These are phyloP conservation scores for Wickerhamiella alocasiicola DNA, from an alignment of 805 yeast genomes.

Conservation along the genomic window DNA sequence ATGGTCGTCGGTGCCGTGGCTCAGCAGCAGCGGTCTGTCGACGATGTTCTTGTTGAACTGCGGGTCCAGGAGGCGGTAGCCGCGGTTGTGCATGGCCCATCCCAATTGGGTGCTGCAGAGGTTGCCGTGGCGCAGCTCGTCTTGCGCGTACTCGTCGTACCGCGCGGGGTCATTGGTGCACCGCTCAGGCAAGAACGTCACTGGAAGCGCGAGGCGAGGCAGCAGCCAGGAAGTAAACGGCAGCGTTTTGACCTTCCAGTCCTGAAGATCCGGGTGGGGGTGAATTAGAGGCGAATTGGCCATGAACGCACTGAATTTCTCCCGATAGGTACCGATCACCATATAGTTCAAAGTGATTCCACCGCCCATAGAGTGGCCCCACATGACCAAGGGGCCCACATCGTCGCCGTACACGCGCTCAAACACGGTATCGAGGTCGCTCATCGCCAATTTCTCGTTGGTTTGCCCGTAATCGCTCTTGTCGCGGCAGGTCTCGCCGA, in stretches of 20 bases:
- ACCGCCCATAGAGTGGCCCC: conserved; percentile 33
- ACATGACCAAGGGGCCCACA: conserved; percentile 23
- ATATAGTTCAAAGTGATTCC: conserved; percentile 29
- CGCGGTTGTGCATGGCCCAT: conserved; percentile 28
- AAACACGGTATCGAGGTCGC: conserved; percentile 27
- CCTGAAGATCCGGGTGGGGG: conserved; percentile 12
- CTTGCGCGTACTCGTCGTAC: conserved; percentile 19
- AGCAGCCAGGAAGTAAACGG: conserved; percentile 21
- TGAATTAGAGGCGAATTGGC: conserved; percentile 27
- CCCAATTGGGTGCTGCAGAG: conserved; percentile 25
- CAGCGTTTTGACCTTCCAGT: conserved; percentile 19
- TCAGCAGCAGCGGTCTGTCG: conserved; percentile 27
- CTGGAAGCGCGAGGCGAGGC: conserved; percentile 23
- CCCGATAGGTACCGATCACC: conserved; percentile 26
- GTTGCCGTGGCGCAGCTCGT: conserved; percentile 23
- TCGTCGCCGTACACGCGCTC: conserved; percentile 15
- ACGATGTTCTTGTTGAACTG: conserved; percentile 22
- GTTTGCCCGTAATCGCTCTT: conserved; percentile 25
- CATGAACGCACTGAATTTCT: conserved; percentile 25
- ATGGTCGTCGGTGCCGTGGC: conserved; percentile 31
- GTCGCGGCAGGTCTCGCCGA: conserved; percentile 26
- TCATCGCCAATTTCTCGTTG: conserved; percentile 24
- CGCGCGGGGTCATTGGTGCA: conserved; percentile 23
- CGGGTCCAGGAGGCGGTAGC: conserved; percentile 24
- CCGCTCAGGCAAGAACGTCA: conserved; percentile 19